Conservation (phyloP, 495 filamentous ascomycete species). For the Neurospora sp. region DNA sequence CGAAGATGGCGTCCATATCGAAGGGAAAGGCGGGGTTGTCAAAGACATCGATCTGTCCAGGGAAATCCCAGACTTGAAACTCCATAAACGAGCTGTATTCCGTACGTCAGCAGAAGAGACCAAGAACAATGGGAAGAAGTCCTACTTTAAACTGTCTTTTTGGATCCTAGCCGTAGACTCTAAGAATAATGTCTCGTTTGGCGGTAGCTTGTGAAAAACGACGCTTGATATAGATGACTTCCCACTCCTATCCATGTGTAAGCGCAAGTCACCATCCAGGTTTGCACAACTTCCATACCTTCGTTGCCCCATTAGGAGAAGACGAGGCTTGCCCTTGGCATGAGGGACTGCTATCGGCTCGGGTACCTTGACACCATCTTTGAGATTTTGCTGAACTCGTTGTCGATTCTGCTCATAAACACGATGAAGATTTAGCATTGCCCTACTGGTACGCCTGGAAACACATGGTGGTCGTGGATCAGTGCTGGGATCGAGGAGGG, state of each 20-base stretch:
- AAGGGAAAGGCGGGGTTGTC: conserved; percentile 54
- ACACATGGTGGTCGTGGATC: conserved; percentile 14
- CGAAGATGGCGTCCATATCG: conserved; percentile 87
- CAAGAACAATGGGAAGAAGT: neutral
- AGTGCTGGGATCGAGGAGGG: conserved; percentile 10
- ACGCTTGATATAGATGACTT: conserved; percentile 97
- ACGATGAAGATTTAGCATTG: conserved; percentile 45
- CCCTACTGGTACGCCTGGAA: conserved; percentile 31
- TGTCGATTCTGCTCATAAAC: conserved; percentile 46
- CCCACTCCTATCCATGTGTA: conserved; percentile 58
- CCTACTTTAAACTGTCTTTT: conserved; percentile 82
- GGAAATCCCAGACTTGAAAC: conserved; percentile 96
- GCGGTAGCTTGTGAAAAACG: conserved; percentile 94
- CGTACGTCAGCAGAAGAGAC: conserved; percentile 7
- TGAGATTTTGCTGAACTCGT: conserved; percentile 27
- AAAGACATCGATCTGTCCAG: conserved; percentile 82
- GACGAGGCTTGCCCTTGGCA: conserved; percentile 61
- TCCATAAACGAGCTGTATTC: conserved; percentile 84
- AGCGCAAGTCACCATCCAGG: conserved; percentile 5
- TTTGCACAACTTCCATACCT: conserved; percentile 45
- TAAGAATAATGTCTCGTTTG: conserved; percentile 86
- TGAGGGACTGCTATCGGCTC: conserved; percentile 31
- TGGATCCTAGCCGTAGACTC: conserved; percentile 89
- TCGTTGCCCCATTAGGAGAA: conserved; percentile 91
- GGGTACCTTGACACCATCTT: conserved; percentile 26